Conservation (phyloP, 371 early-diverging fungal species). For the Syncephalastrum monosporum region DNA sequence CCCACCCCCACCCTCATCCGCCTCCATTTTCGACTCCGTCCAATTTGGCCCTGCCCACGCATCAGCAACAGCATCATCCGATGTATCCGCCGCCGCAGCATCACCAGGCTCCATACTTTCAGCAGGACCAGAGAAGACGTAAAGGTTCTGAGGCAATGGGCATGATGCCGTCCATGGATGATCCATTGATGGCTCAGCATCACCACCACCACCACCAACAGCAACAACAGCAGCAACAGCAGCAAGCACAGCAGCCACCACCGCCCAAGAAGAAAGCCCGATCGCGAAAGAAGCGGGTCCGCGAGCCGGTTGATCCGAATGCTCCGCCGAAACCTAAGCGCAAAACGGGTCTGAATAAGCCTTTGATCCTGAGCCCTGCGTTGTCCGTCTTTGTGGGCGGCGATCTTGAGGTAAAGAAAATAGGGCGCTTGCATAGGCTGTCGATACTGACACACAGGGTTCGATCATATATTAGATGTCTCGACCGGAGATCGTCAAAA, state of each 20-base stretch:
- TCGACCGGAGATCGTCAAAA: constrained; percentile 55
- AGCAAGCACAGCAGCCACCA: constrained; percentile 4
- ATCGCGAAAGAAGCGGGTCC: constrained; percentile 21
- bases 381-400: constrained; percentile 51
- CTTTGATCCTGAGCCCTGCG: constrained; percentile 46
- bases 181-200: background rate
- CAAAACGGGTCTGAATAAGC: constrained; percentile 52
- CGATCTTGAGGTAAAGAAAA: constrained; percentile 39
- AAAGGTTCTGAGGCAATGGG: too few relatives aligned
- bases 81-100: constrained; percentile 10
- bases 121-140: too few relatives aligned
- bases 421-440: background rate
- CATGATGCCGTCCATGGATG: background rate
- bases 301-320: constrained; percentile 40
- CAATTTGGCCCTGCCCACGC: too few relatives aligned
- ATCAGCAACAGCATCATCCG: constrained; percentile 6
- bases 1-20: background rate
- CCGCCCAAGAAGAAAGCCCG: constrained; percentile 18
- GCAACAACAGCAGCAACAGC: constrained; percentile 15
- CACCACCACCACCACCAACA: constrained; percentile 10
- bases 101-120: background rate
- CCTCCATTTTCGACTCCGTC: too few relatives aligned
- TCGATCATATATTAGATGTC: constrained; percentile 38
- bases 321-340: constrained; percentile 51
- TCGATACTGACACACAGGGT: background rate